phyloP scores from a whole-genome alignment of 352 stramenopile genomes.

The Stramenopiles sp. region DNA sequence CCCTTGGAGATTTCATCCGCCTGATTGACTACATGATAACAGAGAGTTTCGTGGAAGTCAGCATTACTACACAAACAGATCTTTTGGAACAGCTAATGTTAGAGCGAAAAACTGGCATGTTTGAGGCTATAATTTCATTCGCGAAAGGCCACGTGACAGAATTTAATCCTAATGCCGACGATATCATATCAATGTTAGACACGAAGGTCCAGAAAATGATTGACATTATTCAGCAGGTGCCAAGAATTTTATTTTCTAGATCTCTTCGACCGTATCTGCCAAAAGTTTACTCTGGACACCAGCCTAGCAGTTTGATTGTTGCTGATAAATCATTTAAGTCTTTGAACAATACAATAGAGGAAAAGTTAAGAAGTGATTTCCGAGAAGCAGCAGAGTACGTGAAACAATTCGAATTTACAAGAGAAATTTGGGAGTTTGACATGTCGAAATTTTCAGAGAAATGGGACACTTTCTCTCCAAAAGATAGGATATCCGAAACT shows the following conservation, averaged over 20 bases:
- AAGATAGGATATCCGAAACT: background rate
- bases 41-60: constrained; percentile 61
- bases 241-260: background rate
- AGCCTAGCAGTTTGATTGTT: background rate
- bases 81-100: constrained; percentile 56
- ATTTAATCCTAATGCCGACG: background rate
- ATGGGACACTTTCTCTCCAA: background rate
- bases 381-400: constrained; percentile 61
- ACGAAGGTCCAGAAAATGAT: background rate
- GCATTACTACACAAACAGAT: constrained; percentile 40
- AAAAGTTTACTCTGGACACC: background rate
- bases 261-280: background rate
- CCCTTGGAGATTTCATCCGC: constrained; percentile 75
- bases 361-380: constrained; percentile 40
- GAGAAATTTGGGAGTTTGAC: background rate
- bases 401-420: constrained; percentile 49
- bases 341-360: background rate
- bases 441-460: background rate
- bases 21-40: constrained; percentile 73
- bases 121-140: background rate
- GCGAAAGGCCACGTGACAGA: background rate
- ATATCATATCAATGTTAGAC: background rate
- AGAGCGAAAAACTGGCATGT: constrained; percentile 3
- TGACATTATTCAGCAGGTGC: background rate
- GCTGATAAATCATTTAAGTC: background rate